Conservation (phyloP, 345 rosid genomes). For the Pugionium cornutum region DNA sequence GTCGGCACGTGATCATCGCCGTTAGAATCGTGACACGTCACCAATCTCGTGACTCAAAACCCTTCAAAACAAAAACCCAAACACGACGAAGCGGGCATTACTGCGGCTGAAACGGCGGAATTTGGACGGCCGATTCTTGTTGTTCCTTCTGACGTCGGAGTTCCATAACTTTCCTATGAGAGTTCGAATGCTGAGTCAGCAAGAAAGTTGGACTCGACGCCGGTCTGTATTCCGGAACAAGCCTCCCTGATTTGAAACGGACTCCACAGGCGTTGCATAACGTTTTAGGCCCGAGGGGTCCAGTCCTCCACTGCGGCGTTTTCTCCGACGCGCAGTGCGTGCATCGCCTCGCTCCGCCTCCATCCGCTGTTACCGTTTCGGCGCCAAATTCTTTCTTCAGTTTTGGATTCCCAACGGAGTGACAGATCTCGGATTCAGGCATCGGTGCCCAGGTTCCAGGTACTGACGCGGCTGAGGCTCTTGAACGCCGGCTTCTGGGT, state of each 20-base stretch:
- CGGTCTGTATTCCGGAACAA: slow-evolving; percentile 58
- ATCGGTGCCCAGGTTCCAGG: slow-evolving; percentile 42
- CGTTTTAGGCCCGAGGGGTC: slow-evolving; percentile 81
- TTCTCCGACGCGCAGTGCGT: slow-evolving; percentile 82
- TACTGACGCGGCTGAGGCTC: slow-evolving; percentile 31
- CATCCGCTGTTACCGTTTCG: slow-evolving; percentile 36
- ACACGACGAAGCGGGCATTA: slow-evolving; percentile 13
- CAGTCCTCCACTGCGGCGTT: slow-evolving; percentile 89
- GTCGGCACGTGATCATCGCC: slow-evolving; percentile 37
- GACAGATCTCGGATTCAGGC: slow-evolving; percentile 35
- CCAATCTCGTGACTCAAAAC: slow-evolving; percentile 31
- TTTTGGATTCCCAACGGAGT: slow-evolving; percentile 35
- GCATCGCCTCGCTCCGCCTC: slow-evolving; percentile 55
- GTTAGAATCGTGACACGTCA: slow-evolving; percentile 34
- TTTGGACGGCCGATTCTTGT: slow-evolving; percentile 28
- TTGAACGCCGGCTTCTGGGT: slow-evolving; percentile 56
- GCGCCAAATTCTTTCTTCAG: slow-evolving; percentile 22
- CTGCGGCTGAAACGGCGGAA: slow-evolving; percentile 28
- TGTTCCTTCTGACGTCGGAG: slow-evolving; percentile 72
- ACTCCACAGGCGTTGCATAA: slow-evolving; percentile 84
- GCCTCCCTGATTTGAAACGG: slow-evolving; percentile 71
- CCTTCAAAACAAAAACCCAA: slow-evolving; percentile 19
- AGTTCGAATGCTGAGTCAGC: slow-evolving; percentile 74
- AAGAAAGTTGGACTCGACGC: slow-evolving; percentile 53
- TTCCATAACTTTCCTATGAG: slow-evolving; percentile 82